Percentiles rank a stretch among this genome's conserved stretches.
Conservation (phyloP, 768 basidiomycete genomes). For the Termitomyces sp. region DNA sequence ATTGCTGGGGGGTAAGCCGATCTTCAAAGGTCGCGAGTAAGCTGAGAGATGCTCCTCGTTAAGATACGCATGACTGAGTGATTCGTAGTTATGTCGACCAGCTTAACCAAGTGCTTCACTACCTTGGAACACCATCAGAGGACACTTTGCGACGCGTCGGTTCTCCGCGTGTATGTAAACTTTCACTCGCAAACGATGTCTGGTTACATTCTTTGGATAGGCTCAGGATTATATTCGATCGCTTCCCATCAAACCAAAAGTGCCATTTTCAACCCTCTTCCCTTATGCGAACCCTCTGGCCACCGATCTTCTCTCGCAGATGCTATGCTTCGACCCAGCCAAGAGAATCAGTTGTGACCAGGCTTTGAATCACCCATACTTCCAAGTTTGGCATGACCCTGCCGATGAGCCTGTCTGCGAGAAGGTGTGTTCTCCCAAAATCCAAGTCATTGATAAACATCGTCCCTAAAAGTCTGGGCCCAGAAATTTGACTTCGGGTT, state of each 20-base stretch:
- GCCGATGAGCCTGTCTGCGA: conserved; percentile 90
- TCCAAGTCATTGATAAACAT: background rate
- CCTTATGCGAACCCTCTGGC: conserved; percentile 93
- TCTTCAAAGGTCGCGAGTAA: conserved; percentile 96
- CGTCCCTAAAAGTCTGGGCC: background rate
- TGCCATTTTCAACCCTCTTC: conserved; percentile 89
- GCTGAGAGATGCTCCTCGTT: conserved; percentile 24
- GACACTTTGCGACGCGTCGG: conserved; percentile 95
- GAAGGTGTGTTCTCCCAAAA: conserved; percentile 39
- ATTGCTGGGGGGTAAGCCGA: conserved; percentile 88
- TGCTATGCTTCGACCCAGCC: conserved; percentile 95
- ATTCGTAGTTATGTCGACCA: conserved; percentile 88
- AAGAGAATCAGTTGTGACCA: conserved; percentile 96
- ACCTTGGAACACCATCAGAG: conserved; percentile 97
- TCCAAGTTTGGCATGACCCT: conserved; percentile 97
- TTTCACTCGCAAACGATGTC: background rate
- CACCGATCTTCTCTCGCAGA: conserved; percentile 86
- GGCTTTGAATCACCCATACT: conserved; percentile 91
- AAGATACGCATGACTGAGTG: conserved; percentile 6
- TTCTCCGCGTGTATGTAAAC: conserved; percentile 73
- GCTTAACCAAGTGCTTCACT: conserved; percentile 95
- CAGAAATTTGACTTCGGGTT: conserved; percentile 96
- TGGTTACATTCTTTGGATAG: conserved; percentile 33
- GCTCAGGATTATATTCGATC: conserved; percentile 98
- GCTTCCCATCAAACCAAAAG: conserved; percentile 93